Evolutionary conservation across 2,329 filamentous ascomycete genomes (phyloP).

Genomic region (Aspergillus sp.): DNA sequence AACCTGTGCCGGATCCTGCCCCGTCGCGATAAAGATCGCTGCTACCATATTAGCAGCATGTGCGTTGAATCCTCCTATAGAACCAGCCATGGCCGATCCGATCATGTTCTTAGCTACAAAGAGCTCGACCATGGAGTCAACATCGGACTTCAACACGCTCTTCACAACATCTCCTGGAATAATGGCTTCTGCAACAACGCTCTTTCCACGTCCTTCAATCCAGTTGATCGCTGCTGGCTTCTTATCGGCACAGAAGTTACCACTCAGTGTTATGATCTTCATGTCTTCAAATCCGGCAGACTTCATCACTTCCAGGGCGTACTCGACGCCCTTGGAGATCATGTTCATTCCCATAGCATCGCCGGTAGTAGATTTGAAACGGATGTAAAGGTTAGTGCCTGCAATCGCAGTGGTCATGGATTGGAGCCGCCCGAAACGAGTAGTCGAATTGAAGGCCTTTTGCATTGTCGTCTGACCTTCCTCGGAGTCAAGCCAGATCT

Average conservation of each 20-base stretch:
- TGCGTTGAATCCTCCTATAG: constrained; percentile 95
- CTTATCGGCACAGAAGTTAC: constrained; percentile 98
- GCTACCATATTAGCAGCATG: constrained; percentile 98
- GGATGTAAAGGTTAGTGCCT: constrained; percentile 92
- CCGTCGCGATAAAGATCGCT: constrained; percentile 93
- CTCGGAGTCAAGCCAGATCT: constrained; percentile 94
- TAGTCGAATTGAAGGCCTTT: constrained; percentile 94
- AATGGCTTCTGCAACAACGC: constrained; percentile 93
- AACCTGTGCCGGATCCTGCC: constrained; percentile 95
- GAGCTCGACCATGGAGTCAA: constrained; percentile 87
- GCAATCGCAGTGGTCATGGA: constrained; percentile 89
- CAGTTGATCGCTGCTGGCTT: constrained; percentile 98
- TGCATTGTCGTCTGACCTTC: constrained; percentile 81
- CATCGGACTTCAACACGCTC: constrained; percentile 87
- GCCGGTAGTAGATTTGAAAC: constrained; percentile 97
- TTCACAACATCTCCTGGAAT: constrained; percentile 86
- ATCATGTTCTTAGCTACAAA: constrained; percentile 96
- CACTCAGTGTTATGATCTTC: constrained; percentile 88
- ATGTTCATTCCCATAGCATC: constrained; percentile 99
- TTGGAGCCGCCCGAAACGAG: constrained; percentile 86
- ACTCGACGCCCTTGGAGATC: constrained; percentile 98
- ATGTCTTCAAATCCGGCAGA: constrained; percentile 95
- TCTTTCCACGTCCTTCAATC: constrained; percentile 97
- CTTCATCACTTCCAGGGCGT: constrained; percentile 84
- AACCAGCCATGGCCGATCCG: constrained; percentile 94